Evolutionary conservation across 345 rosid genomes (phyloP).

Genomic region (Melaleuca quinquenervia): DNA sequence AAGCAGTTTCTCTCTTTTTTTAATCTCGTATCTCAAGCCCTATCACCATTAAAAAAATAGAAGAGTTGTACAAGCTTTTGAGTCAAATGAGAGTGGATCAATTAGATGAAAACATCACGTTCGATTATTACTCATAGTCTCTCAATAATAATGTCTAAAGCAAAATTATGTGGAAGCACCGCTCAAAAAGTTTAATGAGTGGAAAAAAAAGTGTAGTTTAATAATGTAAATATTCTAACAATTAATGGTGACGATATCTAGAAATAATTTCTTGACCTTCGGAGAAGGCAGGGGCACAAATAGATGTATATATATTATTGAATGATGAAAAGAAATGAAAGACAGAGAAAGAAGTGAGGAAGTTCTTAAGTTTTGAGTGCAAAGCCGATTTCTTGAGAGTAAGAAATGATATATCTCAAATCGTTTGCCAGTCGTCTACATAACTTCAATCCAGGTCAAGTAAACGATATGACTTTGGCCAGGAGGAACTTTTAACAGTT

Average conservation of each 20-base stretch:
- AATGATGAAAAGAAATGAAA: not conserved
- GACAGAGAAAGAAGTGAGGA: not conserved
- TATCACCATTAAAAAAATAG: not conserved
- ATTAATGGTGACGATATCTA: not conserved
- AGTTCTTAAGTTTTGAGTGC: not conserved
- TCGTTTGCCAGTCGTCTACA: not conserved
- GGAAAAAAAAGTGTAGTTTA: not conserved
- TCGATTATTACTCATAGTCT: not conserved
- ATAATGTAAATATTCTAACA: not conserved
- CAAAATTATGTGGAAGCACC: not conserved
- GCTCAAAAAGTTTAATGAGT: not conserved
- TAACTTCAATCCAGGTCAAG: not conserved
- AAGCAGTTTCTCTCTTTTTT: not conserved
- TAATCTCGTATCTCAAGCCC: not conserved
- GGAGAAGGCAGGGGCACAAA: not conserved
- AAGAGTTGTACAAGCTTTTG: not conserved
- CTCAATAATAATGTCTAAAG: not conserved
- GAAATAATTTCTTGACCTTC: not conserved
- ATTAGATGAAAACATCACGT: not conserved
- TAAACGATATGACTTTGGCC: not conserved
- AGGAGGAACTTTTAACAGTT: not conserved
- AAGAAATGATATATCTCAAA: not conserved
- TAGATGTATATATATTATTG: not conserved
- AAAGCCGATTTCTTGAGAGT: not conserved
- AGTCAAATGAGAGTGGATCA: not conserved